phyloP scores from a whole-genome alignment of 495 filamentous ascomycete species.

The Apiosordaria backusii region DNA sequence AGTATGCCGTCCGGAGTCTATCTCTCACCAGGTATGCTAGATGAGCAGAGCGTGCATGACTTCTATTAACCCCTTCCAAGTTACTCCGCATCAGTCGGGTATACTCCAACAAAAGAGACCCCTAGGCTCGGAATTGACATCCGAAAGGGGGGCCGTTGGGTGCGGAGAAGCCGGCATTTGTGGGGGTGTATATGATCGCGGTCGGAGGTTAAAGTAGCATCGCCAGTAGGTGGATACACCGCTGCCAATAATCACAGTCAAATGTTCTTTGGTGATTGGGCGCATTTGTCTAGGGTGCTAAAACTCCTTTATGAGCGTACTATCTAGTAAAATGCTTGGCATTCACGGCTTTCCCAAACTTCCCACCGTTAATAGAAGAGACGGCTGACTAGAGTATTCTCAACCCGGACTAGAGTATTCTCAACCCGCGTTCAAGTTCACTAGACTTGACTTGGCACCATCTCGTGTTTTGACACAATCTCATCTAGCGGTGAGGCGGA shows the following conservation, averaged over 20 bases:
- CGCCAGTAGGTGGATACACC: not conserved
- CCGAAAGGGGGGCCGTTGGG: not conserved
- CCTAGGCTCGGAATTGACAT: not conserved
- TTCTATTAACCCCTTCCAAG: not conserved
- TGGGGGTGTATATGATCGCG: not conserved
- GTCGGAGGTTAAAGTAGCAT: not conserved
- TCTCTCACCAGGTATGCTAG: not conserved
- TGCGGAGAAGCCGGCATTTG: constrained; percentile 10
- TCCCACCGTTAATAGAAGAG: not conserved
- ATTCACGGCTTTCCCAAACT: no score
- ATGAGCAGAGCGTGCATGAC: not conserved
- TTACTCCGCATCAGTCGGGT: not conserved
- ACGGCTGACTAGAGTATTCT: not conserved
- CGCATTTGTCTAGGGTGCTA: not conserved
- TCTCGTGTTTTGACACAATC: not conserved
- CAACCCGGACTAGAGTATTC: not conserved
- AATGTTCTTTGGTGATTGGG: not conserved
- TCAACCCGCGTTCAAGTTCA: not conserved
- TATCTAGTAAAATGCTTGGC: no score
- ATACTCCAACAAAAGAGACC: not conserved
- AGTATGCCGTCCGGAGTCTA: not conserved
- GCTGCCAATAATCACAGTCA: not conserved
- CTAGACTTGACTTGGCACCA: no score
- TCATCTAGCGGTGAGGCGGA: not conserved
- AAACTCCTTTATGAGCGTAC: not conserved